Evolutionary conservation across 306 rosid species (phyloP).

Genomic region (Cicer pinnatifidum): DNA sequence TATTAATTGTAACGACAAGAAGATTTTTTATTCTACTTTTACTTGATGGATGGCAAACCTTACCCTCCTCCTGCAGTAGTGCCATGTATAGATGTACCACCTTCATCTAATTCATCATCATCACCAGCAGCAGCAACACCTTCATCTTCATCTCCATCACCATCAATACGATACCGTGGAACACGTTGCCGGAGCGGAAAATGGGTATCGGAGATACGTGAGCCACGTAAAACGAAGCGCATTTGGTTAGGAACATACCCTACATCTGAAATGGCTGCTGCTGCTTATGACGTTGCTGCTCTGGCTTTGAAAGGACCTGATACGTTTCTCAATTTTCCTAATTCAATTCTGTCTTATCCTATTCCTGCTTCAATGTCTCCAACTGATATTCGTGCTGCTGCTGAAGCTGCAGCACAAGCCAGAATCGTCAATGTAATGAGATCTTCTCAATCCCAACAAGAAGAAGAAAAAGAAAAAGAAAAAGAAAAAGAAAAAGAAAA

Average conservation of each 20-base stretch:
- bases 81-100: slow-evolving; percentile 32
- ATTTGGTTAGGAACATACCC: slow-evolving; percentile 95
- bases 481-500: too few species aligned
- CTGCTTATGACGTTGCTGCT: slow-evolving; percentile 94
- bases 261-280: slow-evolving; percentile 87
- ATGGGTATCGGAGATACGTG: slow-evolving; percentile 96
- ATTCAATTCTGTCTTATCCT: slow-evolving; percentile 55
- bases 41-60: slow-evolving; percentile 46
- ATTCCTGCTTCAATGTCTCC: slow-evolving; percentile 73
- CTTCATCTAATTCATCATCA: slow-evolving; percentile 7
- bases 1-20: background rate
- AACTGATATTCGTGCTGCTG: slow-evolving; percentile 73
- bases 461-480: too few species aligned
- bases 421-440: background rate
- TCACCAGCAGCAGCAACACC: slow-evolving; percentile 32
- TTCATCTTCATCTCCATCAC: slow-evolving; percentile 33
- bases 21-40: background rate
- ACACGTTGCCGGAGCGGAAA: slow-evolving; percentile 79
- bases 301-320: slow-evolving; percentile 80
- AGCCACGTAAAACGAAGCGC: slow-evolving; percentile 87
- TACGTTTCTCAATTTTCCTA: slow-evolving; percentile 72
- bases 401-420: slow-evolving; percentile 71
- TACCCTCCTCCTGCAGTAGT: slow-evolving; percentile 22
- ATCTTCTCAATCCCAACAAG: background rate
- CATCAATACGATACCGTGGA: slow-evolving; percentile 56